Base-by-base conservation (phyloP, 495 filamentous ascomycete species). In the Hypoxylon perforatum region DNA sequence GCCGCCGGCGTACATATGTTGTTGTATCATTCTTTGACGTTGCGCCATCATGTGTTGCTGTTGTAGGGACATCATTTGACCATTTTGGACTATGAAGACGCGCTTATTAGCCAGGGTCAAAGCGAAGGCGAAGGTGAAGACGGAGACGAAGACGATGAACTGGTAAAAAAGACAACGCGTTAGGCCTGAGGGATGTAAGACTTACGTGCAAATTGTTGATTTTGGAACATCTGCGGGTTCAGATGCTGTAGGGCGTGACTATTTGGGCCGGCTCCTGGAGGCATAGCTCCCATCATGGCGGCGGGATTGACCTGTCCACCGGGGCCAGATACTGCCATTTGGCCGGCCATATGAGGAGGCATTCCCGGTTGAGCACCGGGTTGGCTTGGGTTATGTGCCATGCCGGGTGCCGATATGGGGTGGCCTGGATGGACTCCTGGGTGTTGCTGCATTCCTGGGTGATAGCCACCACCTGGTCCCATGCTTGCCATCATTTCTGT, bases 271-370 rank as follows among this genome's bases (percentile, higher is more conserved):
- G 83, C 84, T 44, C 86, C 91, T 45, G 90, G 90, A 68, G 91
- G 90, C 87, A 96, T 94, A 7, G 86, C 89, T 56, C 80, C 91
- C 90, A 94, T 81, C 61, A 91, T 88, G 21, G 89, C 90, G 23
- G 88, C 85, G 62, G 94, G 91, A 70, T 85, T 92, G 33, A 94
- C 91, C 69, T 95, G 92, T 38, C 86, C 87, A 57, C 88, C 89
- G 7, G 92, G 91, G 9, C 85, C 91, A 35, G 92, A 93, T n/a
- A 92, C 92, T 39, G 90, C 91, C 72, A 91, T 90, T 71, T 95
- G 92, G 73, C 90, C 90, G 25, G 75, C 76, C 55, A 84, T 75
- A 75, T 90, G 90, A 69, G 91, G 92, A 39, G 87, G 86, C 82
- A 96, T 93, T 61, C 84, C 81, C 66, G 80, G 90, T 19, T 84